Base-by-base conservation (phyloP, 192 early-diverging fungal genomes). In the Coemansia sp. region DNA sequence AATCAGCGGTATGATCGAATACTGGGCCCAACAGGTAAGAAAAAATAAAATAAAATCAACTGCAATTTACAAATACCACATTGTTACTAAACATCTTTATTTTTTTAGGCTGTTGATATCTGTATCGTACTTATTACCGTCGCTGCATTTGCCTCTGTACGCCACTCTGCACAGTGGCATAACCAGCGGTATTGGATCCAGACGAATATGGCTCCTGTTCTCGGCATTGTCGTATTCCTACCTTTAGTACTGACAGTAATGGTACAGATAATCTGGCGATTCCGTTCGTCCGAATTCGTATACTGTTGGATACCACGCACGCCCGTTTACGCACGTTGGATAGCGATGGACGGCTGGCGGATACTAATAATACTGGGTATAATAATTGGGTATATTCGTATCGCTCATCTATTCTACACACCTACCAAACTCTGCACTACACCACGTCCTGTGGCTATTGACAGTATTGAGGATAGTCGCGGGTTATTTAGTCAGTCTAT, bases 301-400 rank as follows among this genome's bases (percentile, higher is more conserved):
- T 83, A 78, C 64, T 83, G 80, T 72, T 83, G 80, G 80, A 46
- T 83, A 17, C 75, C 75, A 0, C 80, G 76, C n/a, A 64, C 72
- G 21, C 76, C 80, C 14, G 68, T 83, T 7, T 66, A 77, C 57
- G 76, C 80, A n/a, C 76, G 80, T 50, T 83, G 80, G 80, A 47
- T 78, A 23, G 76, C 80, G 23, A 55, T 69, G 1, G 80, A 83
- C 58, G 73, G 66, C 16, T 83, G 80, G 80, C 76, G 80, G 47
- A 0, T 57, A 3, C 30, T 78, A 3, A 28, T 47, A 7, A 47
- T 83, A n/a, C 16, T 65, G 3, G 46, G 32, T 23, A 68, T 83
- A 13, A 19, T 74, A 4, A 1, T 16, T 10, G 33, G 38, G 7
- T 75, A 75, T n/a, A 11, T 46, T 4, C 62, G 58, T 28, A 69